Conservation (phyloP, 306 rosid species). For the Quercus gilva region DNA sequence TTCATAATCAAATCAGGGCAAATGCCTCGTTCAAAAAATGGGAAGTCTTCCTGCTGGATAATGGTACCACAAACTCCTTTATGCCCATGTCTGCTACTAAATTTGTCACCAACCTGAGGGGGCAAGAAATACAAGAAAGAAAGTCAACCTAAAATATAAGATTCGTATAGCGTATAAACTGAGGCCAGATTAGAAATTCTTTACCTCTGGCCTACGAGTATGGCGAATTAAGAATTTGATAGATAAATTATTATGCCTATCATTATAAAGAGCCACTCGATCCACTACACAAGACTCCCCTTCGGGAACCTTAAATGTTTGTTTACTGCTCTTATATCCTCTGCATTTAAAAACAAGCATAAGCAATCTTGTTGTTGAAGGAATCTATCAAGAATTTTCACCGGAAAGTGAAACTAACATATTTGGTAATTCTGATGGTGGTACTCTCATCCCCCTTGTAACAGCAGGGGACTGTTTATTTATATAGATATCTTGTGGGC, state of each 20-base stretch:
- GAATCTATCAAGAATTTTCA: background rate
- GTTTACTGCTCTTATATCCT: slow-evolving; percentile 40
- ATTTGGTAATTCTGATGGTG: slow-evolving; percentile 50
- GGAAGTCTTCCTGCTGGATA: slow-evolving; percentile 94
- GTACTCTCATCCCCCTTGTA: slow-evolving; percentile 33
- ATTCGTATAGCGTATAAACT: slow-evolving; percentile 5
- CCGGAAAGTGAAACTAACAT: slow-evolving; percentile 35
- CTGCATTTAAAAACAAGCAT: slow-evolving; percentile 40
- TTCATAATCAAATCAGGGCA: slow-evolving; percentile 98
- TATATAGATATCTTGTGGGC: slow-evolving; percentile 57
- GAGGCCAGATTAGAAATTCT: slow-evolving; percentile 8
- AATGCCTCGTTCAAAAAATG: slow-evolving; percentile 94
- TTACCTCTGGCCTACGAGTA: slow-evolving; percentile 97
- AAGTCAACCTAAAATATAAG: slow-evolving; percentile 15
- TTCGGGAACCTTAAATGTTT: slow-evolving; percentile 60
- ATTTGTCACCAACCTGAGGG: slow-evolving; percentile 86
- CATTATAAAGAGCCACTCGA: slow-evolving; percentile 77
- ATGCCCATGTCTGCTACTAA: slow-evolving; percentile 99
- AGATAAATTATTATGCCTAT: slow-evolving; percentile 62
- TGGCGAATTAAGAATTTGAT: slow-evolving; percentile 74
- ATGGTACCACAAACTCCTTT: slow-evolving; percentile 98
- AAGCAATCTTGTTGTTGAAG: slow-evolving; percentile 5
- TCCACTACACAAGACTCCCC: slow-evolving; percentile 84
- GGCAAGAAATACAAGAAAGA: slow-evolving; percentile 17
- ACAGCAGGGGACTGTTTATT: slow-evolving; percentile 65